Evolutionary conservation across 1,284 basidiomycete genomes (phyloP).

Genomic region (Boletus semigastroideus): DNA sequence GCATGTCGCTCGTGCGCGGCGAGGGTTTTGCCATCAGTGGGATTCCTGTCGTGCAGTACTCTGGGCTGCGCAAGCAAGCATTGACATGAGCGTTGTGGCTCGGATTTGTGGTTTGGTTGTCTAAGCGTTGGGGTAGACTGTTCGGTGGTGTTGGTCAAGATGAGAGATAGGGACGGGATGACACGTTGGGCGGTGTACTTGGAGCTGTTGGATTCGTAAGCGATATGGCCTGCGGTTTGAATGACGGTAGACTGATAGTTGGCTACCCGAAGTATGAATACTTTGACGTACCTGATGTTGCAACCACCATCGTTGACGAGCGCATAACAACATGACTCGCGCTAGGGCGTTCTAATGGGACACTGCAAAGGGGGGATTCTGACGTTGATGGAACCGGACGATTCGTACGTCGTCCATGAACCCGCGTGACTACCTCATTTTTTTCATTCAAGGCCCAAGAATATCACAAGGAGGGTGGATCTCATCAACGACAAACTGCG

Average conservation of each 20-base stretch:
- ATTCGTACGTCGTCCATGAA: conserved; percentile 5
- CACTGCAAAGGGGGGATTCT: conserved; percentile 7
- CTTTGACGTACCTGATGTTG: no score
- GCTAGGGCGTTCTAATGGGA: conserved; percentile 36
- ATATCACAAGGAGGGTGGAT: conserved; percentile 42
- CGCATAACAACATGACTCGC: conserved; percentile 16
- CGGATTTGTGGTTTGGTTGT: neutral
- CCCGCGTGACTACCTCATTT: neutral
- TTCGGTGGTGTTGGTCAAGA: conserved; percentile 41
- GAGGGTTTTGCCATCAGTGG: conserved; percentile 73
- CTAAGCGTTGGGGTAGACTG: conserved; percentile 15
- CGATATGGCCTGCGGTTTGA: no score
- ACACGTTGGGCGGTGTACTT: conserved; percentile 44
- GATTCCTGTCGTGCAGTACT: conserved; percentile 55
- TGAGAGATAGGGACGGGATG: conserved; percentile 47
- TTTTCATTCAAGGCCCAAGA: conserved; percentile 31
- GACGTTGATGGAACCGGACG: conserved; percentile 1
- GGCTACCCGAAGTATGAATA: no score
- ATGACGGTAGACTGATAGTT: neutral
- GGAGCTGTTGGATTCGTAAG: conserved; percentile 36
- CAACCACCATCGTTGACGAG: no score
- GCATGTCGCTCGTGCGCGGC: conserved; percentile 75
- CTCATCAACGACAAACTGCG: conserved; percentile 42
- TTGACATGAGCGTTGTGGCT: conserved; percentile 40
- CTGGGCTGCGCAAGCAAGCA: conserved; percentile 53